Evolutionary conservation across 176 grass and related monocot genomes (phyloP), one percentile per base, ranked within the genome.

Genomic region (Aegilops speltoides): DNA sequence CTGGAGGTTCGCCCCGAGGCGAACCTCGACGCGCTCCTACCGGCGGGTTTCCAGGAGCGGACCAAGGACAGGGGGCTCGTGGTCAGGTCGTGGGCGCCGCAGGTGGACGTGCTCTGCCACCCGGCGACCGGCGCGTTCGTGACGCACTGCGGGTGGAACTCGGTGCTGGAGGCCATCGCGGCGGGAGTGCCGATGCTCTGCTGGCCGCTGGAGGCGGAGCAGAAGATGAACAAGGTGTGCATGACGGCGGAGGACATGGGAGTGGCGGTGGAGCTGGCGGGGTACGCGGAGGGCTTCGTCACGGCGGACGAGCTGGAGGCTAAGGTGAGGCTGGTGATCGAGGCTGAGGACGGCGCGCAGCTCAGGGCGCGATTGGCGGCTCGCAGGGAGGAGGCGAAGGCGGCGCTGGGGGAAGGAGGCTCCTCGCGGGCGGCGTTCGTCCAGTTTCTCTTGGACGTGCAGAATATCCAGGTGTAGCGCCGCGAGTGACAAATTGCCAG

Each of bases 71-170:
- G 36, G 1, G 87, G 87, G 0, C n/a, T 86, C 5, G 74, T 92
- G 4, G 31, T 89, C 33, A 80, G 81, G 57, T 25, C 31, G 24
- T 92, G 91, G 91, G 87, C 80, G 22, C 91, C 91, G 5, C 91
- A 93, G 69, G 74, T 85, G 31, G 84, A 82, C 11, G 76, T 93
- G 50, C 81, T 93, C 17, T 11, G 48, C 4, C 84, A 93, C 78
- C 28, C 19, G 24, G 88, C 84, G 0, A 77, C 86, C 1, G 80
- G 87, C 1, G 80, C 79, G 40, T 92, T 89, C 56, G 84, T 92
- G 77, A 89, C 81, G 17, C 90, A 92, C 78, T 83, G 78, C 2
- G 86, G 86, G 41, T 92, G 90, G 86, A 91, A 92, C 84, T 83
- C 83, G 36, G 61, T 66, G 7, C 28, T 92, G 20, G 90, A 92